Percentiles rank a stretch among this genome's conserved stretches.
phyloP scores from a whole-genome alignment of 164 flowering plant genomes.

The Akebia trifoliata region DNA sequence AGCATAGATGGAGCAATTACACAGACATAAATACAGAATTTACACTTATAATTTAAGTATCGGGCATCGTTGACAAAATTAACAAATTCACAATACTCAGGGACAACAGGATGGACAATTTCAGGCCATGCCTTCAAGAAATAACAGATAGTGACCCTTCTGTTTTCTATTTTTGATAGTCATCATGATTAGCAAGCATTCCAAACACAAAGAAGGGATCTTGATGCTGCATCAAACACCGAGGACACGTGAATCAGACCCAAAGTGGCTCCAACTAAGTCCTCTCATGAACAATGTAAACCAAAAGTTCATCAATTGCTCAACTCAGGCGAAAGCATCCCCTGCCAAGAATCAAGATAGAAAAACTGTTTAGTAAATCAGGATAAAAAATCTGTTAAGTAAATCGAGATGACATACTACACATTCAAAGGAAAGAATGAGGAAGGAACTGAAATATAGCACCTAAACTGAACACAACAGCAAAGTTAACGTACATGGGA shows the following conservation, averaged over 20 bases:
- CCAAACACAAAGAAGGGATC: neutral
- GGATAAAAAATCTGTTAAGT: neutral
- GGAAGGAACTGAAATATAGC: neutral
- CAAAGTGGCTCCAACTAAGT: neutral
- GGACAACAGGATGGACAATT: neutral
- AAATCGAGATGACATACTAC: slow-evolving; percentile 1
- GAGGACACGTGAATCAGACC: neutral
- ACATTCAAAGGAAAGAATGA: neutral
- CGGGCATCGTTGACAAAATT: neutral
- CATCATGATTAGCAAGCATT: neutral
- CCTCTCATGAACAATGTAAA: neutral
- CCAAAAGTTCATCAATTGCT: neutral
- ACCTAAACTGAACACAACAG: neutral
- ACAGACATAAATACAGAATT: neutral
- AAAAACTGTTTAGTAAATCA: neutral
- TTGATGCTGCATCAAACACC: neutral
- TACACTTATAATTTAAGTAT: neutral
- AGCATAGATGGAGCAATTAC: neutral
- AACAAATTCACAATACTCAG: no score
- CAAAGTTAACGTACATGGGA: neutral
- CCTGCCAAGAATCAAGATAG: slow-evolving; percentile 1
- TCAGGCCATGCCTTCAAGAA: no score
- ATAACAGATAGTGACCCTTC: no score
- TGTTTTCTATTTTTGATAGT: neutral
- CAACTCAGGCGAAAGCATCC: neutral